Base-by-base conservation (phyloP, 2,329 filamentous ascomycete species). In the Fonsecaea erecta region DNA sequence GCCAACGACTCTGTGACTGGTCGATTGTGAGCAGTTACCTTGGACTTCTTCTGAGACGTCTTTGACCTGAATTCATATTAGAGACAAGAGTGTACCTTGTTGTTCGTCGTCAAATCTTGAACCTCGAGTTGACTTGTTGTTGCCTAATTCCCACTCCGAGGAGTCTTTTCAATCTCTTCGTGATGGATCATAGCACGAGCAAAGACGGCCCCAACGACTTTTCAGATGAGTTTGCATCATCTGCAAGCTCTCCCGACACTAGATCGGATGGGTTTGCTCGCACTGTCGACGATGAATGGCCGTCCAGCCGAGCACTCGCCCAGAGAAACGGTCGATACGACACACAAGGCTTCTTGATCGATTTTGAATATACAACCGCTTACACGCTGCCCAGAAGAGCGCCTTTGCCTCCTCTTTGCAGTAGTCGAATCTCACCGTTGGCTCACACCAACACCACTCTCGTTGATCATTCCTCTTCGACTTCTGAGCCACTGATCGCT, bases 331-430 rank as follows among this genome's bases (percentile, higher is more conserved):
- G 35, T 30, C 28, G 34, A 16, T 57, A 62, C 18, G 60, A 56
- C 34, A 26, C 55, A 11, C 60, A 28, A 24, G 60, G 52, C 5
- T 57, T 62, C 30, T 28, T 56, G 37, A 14, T 60, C 43, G 43
- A 43, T 12, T 60, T 60, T 30, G 57, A 60, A 12, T 16, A 52
- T 28, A 21, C 57, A 18, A 21, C 43, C 24, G 57, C 57, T 12
- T 60, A 60, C 32, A 37, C 18, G 24, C 18, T n/a, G n/a, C 57
- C 57, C 9, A 51, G 57, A 21, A 46, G 32, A 35, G 57, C 57
- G 14, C 57, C 57, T 1, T 37, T 30, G 43, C 57, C 57, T 26
- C 18, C 43, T 7, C 18, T 16, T 24, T 11, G 14, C 14, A 16
- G 14, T 14, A 35, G 14, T 4, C 32, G 30, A 21, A 18, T 28